phyloP scores from a whole-genome alignment of 2,329 filamentous ascomycete genomes.

The Cadophora luteo-olivacea region DNA sequence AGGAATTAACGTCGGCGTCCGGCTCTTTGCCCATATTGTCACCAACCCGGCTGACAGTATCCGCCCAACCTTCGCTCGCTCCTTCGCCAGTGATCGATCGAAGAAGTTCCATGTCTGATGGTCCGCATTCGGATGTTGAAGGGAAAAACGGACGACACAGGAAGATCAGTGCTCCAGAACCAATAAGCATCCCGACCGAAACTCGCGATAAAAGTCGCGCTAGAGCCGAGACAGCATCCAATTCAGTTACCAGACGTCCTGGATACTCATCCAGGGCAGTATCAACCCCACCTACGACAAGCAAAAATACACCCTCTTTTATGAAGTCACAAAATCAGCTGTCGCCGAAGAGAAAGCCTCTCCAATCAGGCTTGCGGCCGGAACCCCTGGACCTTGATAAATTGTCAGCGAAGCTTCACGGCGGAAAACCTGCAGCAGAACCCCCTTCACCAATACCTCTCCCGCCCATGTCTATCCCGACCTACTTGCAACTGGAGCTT shows the following conservation, averaged over 20 bases:
- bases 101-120: conserved; percentile 32
- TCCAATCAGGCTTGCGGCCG: conserved; percentile 32
- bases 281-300: conserved; percentile 34
- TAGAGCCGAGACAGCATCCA: conserved; percentile 29
- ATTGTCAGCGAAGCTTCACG: conserved; percentile 25
- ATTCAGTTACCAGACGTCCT: conserved; percentile 33
- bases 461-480: conserved; percentile 71
- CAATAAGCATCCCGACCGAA: conserved; percentile 23
- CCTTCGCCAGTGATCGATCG: conserved; percentile 36
- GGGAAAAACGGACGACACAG: conserved; percentile 24
- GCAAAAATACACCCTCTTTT: conserved; percentile 35
- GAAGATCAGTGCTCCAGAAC: conserved; percentile 29
- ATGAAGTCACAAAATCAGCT: conserved; percentile 35
- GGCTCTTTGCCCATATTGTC: conserved; percentile 64
- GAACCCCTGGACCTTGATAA: conserved; percentile 41
- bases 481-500: conserved; percentile 68
- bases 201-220: conserved; percentile 30
- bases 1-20: conserved; percentile 61
- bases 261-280: conserved; percentile 40
- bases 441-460: conserved; percentile 57
- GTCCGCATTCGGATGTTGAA: conserved; percentile 27
- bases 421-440: conserved; percentile 26
- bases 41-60: conserved; percentile 41
- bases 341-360: conserved; percentile 41
- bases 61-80: conserved; percentile 44